Percentiles rank a stretch among this genome's conserved stretches.
Conservation (phyloP, 2,329 filamentous ascomycete genomes). For the Epichloe typhina region DNA sequence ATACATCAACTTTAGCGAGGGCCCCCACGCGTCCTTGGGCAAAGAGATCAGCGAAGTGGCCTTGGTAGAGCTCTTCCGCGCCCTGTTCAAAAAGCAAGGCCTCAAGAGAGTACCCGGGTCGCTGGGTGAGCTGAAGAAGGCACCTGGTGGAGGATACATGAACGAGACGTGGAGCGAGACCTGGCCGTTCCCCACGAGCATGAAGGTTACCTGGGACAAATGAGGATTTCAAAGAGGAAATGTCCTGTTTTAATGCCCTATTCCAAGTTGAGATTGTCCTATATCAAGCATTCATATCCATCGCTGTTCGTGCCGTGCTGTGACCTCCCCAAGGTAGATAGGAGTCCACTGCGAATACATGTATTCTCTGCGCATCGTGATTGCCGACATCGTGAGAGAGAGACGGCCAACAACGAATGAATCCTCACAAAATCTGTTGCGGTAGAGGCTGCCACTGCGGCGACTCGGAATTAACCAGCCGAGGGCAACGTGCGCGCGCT, state of each 20-base stretch:
- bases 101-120: conserved; percentile 47
- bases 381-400: too few species aligned
- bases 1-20: conserved; percentile 53
- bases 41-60: conserved; percentile 46
- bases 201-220: conserved; percentile 40
- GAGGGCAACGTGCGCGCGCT: too few species aligned
- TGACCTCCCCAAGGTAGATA: too few species aligned
- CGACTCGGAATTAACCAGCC: too few species aligned
- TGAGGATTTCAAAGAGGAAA: not conserved
- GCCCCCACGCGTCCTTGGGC: conserved; percentile 51
- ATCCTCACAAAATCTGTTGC: too few species aligned
- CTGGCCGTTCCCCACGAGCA: conserved; percentile 35
- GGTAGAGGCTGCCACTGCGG: too few species aligned
- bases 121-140: conserved; percentile 55
- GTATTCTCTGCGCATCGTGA: too few species aligned
- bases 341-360: too few species aligned
- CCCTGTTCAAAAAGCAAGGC: conserved; percentile 46
- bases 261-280: not conserved
- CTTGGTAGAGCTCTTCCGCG: conserved; percentile 54
- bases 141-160: conserved; percentile 46
- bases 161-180: conserved; percentile 48
- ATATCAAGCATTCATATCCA: too few species aligned
- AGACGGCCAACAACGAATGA: too few species aligned
- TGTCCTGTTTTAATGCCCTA: not conserved
- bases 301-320: too few species aligned